These are phyloP conservation scores for Acanthamoeba healyi DNA, from an alignment of 208 protist species.

Conservation along the genomic window DNA sequence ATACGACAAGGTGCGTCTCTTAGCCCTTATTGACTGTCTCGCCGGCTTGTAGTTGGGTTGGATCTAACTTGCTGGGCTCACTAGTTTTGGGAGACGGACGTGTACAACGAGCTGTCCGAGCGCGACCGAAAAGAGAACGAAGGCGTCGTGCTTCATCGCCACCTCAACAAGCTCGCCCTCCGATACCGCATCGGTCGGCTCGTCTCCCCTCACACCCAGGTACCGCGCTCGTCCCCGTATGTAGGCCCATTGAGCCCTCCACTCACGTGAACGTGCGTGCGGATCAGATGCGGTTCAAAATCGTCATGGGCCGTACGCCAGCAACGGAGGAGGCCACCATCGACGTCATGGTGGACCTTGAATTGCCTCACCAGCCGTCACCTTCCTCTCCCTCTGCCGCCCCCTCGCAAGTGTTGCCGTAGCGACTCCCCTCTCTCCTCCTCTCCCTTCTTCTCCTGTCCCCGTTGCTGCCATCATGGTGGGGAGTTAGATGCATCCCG, in stretches of 20 bases:
- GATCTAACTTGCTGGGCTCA: neutral
- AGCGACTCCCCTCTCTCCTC: too few relatives aligned
- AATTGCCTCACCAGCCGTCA: neutral
- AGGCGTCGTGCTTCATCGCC: slow-evolving; percentile 13
- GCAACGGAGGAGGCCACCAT: neutral
- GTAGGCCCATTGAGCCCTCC: too few relatives aligned
- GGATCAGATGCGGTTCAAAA: neutral
- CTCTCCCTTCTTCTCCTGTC: neutral
- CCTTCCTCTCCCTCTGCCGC: neutral
- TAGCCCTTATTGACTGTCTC: neutral
- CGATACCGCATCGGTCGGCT: slow-evolving; percentile 12
- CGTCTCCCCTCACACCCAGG: neutral
- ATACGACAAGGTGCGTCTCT: slow-evolving; percentile 24
- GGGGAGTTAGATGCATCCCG: too few relatives aligned
- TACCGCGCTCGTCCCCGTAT: neutral
- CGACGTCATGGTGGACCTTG: neutral
- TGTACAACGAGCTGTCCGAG: slow-evolving; percentile 7
- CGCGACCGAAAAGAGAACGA: neutral
- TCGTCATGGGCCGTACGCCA: neutral
- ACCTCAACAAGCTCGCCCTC: slow-evolving; percentile 27
- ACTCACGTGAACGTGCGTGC: neutral
- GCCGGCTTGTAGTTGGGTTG: neutral
- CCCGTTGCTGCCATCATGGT: too few relatives aligned
- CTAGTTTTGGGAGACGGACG: slow-evolving; percentile 68
- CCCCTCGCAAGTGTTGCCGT: neutral